phyloP scores from a whole-genome alignment of 202 grass and related monocot genomes.

The Bolboschoenoplectus hybrid region DNA sequence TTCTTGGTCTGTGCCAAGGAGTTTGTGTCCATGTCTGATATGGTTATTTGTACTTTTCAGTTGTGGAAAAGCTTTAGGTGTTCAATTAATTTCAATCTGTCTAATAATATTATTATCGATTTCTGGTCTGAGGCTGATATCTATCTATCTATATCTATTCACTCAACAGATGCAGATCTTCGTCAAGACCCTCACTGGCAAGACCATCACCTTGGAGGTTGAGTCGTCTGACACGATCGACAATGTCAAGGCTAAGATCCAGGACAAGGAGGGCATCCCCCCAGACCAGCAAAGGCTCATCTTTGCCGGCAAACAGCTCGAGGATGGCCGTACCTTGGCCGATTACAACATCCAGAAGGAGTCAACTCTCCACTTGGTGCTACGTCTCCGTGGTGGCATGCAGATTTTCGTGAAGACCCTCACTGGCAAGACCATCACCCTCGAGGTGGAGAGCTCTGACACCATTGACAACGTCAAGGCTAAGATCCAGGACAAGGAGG shows the following conservation, averaged over 20 bases:
- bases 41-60: no score
- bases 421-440: constrained; percentile 44
- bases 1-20: not conserved
- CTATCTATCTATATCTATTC: not conserved
- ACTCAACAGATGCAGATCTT: constrained; percentile 75
- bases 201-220: constrained; percentile 53
- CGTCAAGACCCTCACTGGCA: constrained; percentile 53
- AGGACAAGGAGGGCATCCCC: constrained; percentile 57
- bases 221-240: constrained; percentile 45
- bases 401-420: constrained; percentile 59
- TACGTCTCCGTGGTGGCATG: constrained; percentile 56
- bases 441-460: constrained; percentile 47
- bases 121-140: not conserved
- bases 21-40: not conserved
- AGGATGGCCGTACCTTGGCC: constrained; percentile 41
- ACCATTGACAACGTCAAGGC: constrained; percentile 60
- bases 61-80: not conserved
- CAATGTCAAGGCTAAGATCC: constrained; percentile 48
- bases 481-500: constrained; percentile 59
- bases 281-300: constrained; percentile 58
- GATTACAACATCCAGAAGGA: constrained; percentile 46
- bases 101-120: not conserved
- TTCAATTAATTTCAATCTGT: not conserved
- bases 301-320: constrained; percentile 37
- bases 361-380: constrained; percentile 42